phyloP scores from a whole-genome alignment of 2,329 filamentous ascomycete genomes.

The Aspergillus transmontanensis region DNA sequence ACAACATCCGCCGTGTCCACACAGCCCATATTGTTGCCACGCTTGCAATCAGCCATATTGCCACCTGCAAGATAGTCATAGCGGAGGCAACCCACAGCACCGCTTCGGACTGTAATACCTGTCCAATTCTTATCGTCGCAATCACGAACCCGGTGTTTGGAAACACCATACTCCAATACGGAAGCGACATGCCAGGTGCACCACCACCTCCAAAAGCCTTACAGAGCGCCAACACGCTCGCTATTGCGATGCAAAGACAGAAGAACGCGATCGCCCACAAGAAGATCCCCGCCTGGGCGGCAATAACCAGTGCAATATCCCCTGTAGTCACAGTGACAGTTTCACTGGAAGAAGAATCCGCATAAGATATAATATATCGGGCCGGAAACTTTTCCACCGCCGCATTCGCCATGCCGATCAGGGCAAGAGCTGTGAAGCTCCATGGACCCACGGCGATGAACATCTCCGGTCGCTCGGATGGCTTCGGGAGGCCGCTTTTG shows the following conservation, averaged over 20 bases:
- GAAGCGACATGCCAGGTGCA: constrained; percentile 10
- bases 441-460: constrained; percentile 55
- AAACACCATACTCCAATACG: constrained; percentile 37
- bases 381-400: constrained; percentile 33
- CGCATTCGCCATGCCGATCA: constrained; percentile 51
- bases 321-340: constrained; percentile 31
- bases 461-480: constrained; percentile 50
- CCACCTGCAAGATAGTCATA: constrained; percentile 16
- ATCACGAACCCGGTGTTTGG: constrained; percentile 47
- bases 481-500: constrained; percentile 45
- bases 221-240: constrained; percentile 29
- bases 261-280: constrained; percentile 54
- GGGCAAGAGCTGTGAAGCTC: constrained; percentile 47
- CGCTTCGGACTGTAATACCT: constrained; percentile 35
- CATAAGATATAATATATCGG: constrained; percentile 31
- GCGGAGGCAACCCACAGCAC: constrained; percentile 25
- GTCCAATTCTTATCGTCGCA: constrained; percentile 46
- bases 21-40: not conserved
- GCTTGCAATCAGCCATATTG: constrained; percentile 6
- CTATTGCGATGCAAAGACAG: constrained; percentile 51
- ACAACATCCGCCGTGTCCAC: not conserved
- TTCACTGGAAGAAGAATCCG: not conserved
- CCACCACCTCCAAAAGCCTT: constrained; percentile 18
- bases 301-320: constrained; percentile 43
- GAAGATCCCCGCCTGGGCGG: constrained; percentile 47